phyloP scores from a whole-genome alignment of 78 protist genomes.

The Speleostelium caveatum region DNA sequence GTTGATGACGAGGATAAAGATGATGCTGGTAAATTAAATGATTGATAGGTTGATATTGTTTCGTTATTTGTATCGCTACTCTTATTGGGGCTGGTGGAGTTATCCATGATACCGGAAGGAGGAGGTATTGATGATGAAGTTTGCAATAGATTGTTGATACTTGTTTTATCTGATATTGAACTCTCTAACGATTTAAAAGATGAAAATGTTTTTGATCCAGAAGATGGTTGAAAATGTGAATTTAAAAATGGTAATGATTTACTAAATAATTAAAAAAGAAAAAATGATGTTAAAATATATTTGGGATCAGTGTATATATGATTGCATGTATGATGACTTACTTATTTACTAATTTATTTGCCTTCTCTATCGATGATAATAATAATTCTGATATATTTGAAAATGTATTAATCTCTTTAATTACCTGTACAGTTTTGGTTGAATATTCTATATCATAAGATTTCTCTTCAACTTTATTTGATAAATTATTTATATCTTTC shows the following conservation, averaged over 20 bases:
- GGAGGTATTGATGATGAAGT: not conserved
- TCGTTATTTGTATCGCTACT: not conserved
- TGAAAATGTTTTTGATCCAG: constrained; percentile 48
- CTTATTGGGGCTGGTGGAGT: not conserved
- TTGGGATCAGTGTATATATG: not conserved
- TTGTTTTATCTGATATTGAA: not conserved
- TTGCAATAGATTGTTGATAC: not conserved
- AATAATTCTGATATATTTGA: constrained; percentile 29
- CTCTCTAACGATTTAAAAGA: not conserved
- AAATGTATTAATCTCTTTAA: constrained; percentile 52
- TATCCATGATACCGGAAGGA: not conserved
- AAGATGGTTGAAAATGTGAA: constrained; percentile 14
- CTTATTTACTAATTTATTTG: constrained; percentile 52
- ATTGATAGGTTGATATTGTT: not conserved
- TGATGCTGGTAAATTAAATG: not conserved
- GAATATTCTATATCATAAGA: constrained; percentile 44
- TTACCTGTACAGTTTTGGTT: constrained; percentile 6
- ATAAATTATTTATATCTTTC: constrained; percentile 20
- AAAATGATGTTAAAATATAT: not conserved
- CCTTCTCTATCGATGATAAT: constrained; percentile 31
- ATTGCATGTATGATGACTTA: constrained; percentile 1
- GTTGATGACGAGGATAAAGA: not conserved
- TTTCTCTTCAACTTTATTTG: constrained; percentile 30
- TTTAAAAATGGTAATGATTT: constrained; percentile 60
- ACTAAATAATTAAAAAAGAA: not conserved